Evolutionary conservation across 768 basidiomycete species (phyloP), one percentile per base, ranked within the genome.

Genomic region (Hypholoma fasciculare): DNA sequence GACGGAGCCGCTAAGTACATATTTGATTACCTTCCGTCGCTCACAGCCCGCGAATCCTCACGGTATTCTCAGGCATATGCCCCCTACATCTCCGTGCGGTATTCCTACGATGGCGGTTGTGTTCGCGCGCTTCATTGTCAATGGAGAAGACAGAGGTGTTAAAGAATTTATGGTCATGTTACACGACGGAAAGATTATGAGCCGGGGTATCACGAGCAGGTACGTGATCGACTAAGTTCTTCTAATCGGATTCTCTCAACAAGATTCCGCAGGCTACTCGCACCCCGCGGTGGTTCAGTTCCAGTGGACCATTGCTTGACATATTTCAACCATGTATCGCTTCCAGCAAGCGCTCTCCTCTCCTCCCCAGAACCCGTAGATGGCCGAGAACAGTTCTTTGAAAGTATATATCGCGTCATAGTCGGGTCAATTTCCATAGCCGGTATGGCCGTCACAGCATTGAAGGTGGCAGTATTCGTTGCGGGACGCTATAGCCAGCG

Each of bases 61-160:
- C 81, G 69, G 37, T 13, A n/a, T 49, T 59, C 73, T 49, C 27
- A 80, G 78, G 60, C 77, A 65, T 53, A 79, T 80, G 78, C 79
- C 78, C 2, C 78, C 79, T 1, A 78, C 78, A 34, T 64, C 65
- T 7, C 79, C 79, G 7, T 57, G 59, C 20, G 69, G 72, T 5
- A 64, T 67, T 9, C 71, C 77, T 3, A 68, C 73, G 12, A 52
- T 79, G 8, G 76, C 71, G 14, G 58, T 81, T 39, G 77, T 81
- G 13, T 74, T 77, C 46, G 80, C 79, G 0, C 65, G 67, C n/a
- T 63, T 77, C 11, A 60, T 77, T 6, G 73, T 76, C 8, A 55
- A 68, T 14, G 72, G 69, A 14, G 67, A 72, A 50, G 66, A 72
- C 40, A 65, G 66, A 13, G 79, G 79, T 2, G 55, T 78, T 13